phyloP scores from a whole-genome alignment of 192 early-diverging fungal species.

The Backusella mclennaniae region DNA sequence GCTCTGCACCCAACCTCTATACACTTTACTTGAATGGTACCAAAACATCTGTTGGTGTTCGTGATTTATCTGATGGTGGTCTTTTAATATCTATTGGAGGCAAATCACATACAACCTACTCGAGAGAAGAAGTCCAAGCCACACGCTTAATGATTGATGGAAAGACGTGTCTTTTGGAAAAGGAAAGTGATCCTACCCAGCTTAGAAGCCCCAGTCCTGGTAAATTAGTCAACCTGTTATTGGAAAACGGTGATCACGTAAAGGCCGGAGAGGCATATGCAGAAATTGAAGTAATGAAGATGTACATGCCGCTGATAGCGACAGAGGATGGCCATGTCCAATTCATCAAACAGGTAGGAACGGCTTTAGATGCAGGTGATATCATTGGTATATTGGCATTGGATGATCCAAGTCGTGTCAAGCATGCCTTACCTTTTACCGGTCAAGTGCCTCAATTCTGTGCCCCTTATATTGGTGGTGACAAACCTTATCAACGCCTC shows the following conservation, averaged over 20 bases:
- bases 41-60: conserved; percentile 75
- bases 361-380: conserved; percentile 83
- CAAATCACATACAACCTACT: conserved; percentile 87
- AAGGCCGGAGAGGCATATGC: conserved; percentile 88
- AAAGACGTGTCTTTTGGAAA: conserved; percentile 89
- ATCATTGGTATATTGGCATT: conserved; percentile 88
- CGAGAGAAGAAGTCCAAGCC: conserved; percentile 83
- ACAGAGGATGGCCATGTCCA: conserved; percentile 88
- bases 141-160: conserved; percentile 88
- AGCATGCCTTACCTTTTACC: conserved; percentile 81
- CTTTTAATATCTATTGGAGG: conserved; percentile 86
- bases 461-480: conserved; percentile 79
- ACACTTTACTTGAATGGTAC: conserved; percentile 80
- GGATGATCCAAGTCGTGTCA: conserved; percentile 90
- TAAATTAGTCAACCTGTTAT: conserved; percentile 90
- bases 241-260: conserved; percentile 91
- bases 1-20: conserved; percentile 79
- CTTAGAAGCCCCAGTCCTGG: conserved; percentile 93
- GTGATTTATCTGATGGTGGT: conserved; percentile 88
- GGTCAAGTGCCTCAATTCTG: conserved; percentile 70
- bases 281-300: conserved; percentile 99
- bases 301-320: conserved; percentile 98
- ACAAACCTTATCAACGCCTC: conserved; percentile 87
- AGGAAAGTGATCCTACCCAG: conserved; percentile 97
- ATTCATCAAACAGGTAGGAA: conserved; percentile 85